Conservation (phyloP, 352 stramenopile species). For the Phytophthora brassicae region DNA sequence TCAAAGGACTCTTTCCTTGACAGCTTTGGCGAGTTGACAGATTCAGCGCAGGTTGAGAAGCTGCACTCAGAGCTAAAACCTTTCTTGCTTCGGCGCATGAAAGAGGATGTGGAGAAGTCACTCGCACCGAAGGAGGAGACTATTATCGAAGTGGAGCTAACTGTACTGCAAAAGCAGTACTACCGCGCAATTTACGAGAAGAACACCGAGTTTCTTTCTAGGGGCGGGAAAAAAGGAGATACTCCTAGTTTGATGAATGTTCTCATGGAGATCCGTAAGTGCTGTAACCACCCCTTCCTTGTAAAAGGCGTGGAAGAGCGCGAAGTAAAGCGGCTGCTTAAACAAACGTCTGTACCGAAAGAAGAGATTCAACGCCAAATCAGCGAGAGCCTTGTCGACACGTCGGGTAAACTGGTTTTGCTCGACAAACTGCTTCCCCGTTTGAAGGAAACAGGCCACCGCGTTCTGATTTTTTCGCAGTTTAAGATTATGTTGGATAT, state of each 20-base stretch:
- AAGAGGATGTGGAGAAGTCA: conserved; percentile 90
- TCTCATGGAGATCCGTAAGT: conserved; percentile 94
- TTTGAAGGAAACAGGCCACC: conserved; percentile 94
- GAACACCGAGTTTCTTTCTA: conserved; percentile 90
- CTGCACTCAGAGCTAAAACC: conserved; percentile 86
- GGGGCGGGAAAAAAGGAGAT: conserved; percentile 68
- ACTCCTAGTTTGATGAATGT: conserved; percentile 91
- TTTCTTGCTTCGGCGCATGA: conserved; percentile 87
- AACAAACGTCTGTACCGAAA: conserved; percentile 50
- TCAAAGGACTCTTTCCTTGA: conserved; percentile 93
- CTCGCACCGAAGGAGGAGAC: conserved; percentile 89
- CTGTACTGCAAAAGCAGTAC: conserved; percentile 90
- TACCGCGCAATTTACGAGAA: conserved; percentile 93
- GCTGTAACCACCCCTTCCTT: conserved; percentile 94
- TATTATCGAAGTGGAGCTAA: conserved; percentile 91
- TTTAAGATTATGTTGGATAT: conserved; percentile 99
- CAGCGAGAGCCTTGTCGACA: conserved; percentile 90
- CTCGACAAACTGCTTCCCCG: conserved; percentile 98
- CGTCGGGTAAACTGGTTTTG: conserved; percentile 98
- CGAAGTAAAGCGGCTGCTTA: conserved; percentile 59
- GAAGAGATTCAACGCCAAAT: conserved; percentile 66
- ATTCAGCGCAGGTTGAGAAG: conserved; percentile 85
- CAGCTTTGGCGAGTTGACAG: conserved; percentile 93
- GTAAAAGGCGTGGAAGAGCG: conserved; percentile 89
- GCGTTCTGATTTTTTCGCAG: conserved; percentile 99